Evolutionary conservation across 1,284 basidiomycete species (phyloP).

Genomic region (Xanthoconium separans): DNA sequence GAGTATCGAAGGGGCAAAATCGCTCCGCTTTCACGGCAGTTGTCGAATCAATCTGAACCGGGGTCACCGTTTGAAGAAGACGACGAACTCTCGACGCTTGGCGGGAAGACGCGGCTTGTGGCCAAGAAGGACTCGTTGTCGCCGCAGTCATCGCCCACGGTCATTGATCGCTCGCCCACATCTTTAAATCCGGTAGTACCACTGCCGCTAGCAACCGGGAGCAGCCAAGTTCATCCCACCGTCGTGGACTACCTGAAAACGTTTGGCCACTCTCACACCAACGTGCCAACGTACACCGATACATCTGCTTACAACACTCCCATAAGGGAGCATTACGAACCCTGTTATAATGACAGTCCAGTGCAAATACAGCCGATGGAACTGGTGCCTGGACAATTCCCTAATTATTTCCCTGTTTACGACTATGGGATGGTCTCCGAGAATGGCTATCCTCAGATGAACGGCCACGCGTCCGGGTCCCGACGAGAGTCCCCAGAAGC

Average conservation of each 20-base stretch:
- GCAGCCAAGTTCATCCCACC: constrained; percentile 50
- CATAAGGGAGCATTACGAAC: constrained; percentile 28
- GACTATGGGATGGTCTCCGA: constrained; percentile 54
- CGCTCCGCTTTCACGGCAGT: constrained; percentile 45
- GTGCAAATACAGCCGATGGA: constrained; percentile 33
- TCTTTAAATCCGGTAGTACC: constrained; percentile 67
- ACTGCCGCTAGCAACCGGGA: constrained; percentile 46
- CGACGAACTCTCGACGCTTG: constrained; percentile 69
- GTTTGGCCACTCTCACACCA: constrained; percentile 43
- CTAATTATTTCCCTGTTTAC: constrained; percentile 74
- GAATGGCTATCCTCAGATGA: constrained; percentile 37
- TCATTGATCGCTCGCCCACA: constrained; percentile 64
- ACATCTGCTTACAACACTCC: constrained; percentile 28
- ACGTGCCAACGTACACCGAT: constrained; percentile 26
- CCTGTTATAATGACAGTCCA: constrained; percentile 25
- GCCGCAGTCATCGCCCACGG: constrained; percentile 48
- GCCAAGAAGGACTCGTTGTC: constrained; percentile 56
- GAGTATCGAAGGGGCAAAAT: constrained; percentile 60
- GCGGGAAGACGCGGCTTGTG: constrained; percentile 69
- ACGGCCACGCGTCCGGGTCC: constrained; percentile 35
- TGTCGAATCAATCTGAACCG: constrained; percentile 43
- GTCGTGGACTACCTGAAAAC: constrained; percentile 67
- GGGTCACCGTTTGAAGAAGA: constrained; percentile 53
- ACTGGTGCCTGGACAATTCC: constrained; percentile 42
- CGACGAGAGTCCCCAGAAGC: constrained; percentile 52